Conservation (phyloP, 148 eudicot genomes). For the Chenopodium formosanum region DNA sequence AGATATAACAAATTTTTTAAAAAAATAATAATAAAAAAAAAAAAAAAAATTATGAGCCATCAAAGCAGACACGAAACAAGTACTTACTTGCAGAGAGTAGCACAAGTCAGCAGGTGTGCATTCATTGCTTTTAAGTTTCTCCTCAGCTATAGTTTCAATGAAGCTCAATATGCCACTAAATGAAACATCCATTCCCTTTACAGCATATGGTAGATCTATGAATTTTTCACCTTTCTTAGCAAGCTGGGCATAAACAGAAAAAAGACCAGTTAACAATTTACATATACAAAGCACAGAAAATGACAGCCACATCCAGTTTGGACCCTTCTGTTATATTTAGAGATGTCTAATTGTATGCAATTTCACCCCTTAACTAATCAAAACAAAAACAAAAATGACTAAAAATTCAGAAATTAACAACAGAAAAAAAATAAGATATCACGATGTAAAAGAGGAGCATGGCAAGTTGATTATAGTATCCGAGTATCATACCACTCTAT, state of each 20-base stretch:
- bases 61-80: not conserved
- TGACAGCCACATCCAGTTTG: not conserved
- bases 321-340: not conserved
- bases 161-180: conserved; percentile 92
- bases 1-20: not conserved
- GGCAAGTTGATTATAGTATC: not conserved
- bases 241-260: conserved; percentile 48
- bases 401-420: not conserved
- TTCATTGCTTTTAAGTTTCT: conserved; percentile 76
- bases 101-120: conserved; percentile 90
- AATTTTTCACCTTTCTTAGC: conserved; percentile 92
- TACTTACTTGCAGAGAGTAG: conserved; percentile 83
- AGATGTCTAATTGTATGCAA: not conserved
- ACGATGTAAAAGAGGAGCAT: not conserved
- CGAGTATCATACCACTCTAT: not conserved
- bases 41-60: too few relatives aligned
- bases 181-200: conserved; percentile 98
- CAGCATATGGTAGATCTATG: conserved; percentile 90
- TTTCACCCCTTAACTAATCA: not conserved
- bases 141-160: conserved; percentile 82
- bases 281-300: not conserved
- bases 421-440: not conserved
- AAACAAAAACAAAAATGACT: not conserved
- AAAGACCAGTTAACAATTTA: not conserved
- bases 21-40: too few relatives aligned